Conservation (phyloP, 2,329 filamentous ascomycete species). For the Pseudocercospora macadamiae region DNA sequence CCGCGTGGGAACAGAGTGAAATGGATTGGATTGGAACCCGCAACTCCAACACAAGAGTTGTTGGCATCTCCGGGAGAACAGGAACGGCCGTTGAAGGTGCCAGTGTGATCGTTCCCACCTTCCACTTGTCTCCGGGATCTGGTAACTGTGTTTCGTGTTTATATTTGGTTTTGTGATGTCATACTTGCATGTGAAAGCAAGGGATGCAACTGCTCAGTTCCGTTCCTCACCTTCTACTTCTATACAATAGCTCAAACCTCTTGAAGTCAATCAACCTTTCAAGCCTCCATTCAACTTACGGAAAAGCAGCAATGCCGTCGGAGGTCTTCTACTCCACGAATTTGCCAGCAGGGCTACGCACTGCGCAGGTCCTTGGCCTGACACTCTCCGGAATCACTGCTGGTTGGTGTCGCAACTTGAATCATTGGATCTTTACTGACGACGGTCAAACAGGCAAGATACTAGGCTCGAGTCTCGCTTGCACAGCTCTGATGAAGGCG, state of each 20-base stretch:
- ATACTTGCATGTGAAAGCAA: conserved; percentile 3
- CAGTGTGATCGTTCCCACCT: too few relatives aligned
- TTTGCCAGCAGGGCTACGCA: conserved; percentile 41
- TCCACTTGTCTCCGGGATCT: too few relatives aligned
- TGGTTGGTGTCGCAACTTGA: conserved; percentile 35
- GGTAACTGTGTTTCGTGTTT: too few relatives aligned
- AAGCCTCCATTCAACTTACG: background rate
- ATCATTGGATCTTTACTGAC: background rate
- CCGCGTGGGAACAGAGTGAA: too few relatives aligned
- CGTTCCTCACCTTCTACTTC: background rate
- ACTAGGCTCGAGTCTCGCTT: conserved; percentile 44
- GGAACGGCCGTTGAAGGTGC: too few relatives aligned
- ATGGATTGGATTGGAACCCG: too few relatives aligned
- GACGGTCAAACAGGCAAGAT: conserved; percentile 37
- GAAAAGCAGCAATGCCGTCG: conserved; percentile 18
- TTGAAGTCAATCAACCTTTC: background rate
- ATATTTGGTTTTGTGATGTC: too few relatives aligned
- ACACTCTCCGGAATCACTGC: conserved; percentile 53
- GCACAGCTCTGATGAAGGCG: conserved; percentile 58
- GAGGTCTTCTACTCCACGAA: conserved; percentile 26
- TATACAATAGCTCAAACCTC: background rate
- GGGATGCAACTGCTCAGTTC: background rate
- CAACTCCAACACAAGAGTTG: too few relatives aligned
- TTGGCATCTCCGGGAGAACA: too few relatives aligned
- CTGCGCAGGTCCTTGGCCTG: conserved; percentile 56